phyloP scores from a whole-genome alignment of 345 rosid genomes.

The Camelina neglecta region DNA sequence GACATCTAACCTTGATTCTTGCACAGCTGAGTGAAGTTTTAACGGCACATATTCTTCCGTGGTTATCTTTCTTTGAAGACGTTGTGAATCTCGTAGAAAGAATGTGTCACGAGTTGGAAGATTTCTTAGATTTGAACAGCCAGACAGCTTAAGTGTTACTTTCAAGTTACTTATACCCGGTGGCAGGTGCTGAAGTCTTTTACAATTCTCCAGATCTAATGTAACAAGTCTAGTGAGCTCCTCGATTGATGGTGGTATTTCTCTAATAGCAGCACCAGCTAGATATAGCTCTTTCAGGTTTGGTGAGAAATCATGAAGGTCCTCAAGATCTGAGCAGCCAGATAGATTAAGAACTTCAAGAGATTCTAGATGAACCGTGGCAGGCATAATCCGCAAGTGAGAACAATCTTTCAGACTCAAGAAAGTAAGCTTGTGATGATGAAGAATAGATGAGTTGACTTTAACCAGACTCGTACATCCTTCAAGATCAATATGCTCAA shows the following conservation, averaged over 20 bases:
- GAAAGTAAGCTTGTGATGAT: slow-evolving; percentile 30
- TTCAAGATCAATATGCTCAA: slow-evolving; percentile 41
- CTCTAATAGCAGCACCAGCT: slow-evolving; percentile 17
- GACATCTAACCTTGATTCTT: too few species aligned
- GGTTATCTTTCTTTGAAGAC: too few species aligned
- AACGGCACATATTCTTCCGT: too few species aligned
- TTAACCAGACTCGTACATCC: slow-evolving; percentile 37
- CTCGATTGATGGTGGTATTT: neutral
- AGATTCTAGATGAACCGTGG: slow-evolving; percentile 20
- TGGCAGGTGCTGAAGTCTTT: slow-evolving; percentile 29
- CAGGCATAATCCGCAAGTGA: slow-evolving; percentile 24
- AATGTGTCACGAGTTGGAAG: neutral
- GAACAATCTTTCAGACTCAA: slow-evolving; percentile 33
- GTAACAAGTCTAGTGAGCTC: slow-evolving; percentile 31
- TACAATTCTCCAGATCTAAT: slow-evolving; percentile 33
- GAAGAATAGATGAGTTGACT: slow-evolving; percentile 35
- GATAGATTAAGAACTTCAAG: slow-evolving; percentile 39
- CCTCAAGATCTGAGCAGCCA: slow-evolving; percentile 35
- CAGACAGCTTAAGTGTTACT: slow-evolving; percentile 21
- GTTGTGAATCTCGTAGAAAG: too few species aligned
- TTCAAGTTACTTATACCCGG: neutral
- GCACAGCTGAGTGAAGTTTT: too few species aligned
- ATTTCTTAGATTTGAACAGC: slow-evolving; percentile 23
- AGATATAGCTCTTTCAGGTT: slow-evolving; percentile 34
- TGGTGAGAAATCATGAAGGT: slow-evolving; percentile 26